Base-by-base conservation (phyloP, 2,329 filamentous ascomycete genomes). In the Fusarium domesticum region DNA sequence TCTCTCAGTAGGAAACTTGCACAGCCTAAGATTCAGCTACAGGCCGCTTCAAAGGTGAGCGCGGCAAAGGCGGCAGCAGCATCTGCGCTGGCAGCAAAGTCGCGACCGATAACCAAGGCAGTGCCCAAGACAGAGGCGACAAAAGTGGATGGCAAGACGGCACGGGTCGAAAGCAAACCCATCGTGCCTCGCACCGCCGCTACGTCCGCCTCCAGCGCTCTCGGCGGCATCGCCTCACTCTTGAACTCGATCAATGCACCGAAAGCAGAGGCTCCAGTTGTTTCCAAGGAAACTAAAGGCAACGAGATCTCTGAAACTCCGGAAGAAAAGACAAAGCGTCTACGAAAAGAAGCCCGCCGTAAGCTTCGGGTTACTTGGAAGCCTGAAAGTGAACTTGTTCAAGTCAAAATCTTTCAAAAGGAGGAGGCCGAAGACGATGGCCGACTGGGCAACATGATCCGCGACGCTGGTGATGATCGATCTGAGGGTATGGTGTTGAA, bases 351-450 rank as follows among this genome's bases (percentile, higher is more conserved):
- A 61, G 76, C 80, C 46, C 78, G 87, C 37, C 77, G 85, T 28
- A 81, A 85, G 51, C 70, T 90, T 17, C 77, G 83, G 11, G 87
- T 92, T 6, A 77, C 70, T 6, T 92, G 86, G 75, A 87, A 84
- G 60, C 75, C 81, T 1, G 85, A 85, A 38, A 70, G 77, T 15
- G 77, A 81, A 20, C 73, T 92, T 20, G 83, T 83, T 2, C 72
- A 87, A 54, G 71, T 89, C 42, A 78, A 80, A 51, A 70, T 83
- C 38, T 90, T 91, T 67, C 80, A 82, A 42, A 86, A 88, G 57
- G 84, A 89, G 49, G 81, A 80, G 2, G 76, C 78, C 2, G 86
- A 90, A 60, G 84, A 89, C 54, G 75, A 83, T 45, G 84, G 82
- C 41, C 77, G 85, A 43, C 78, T 80, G 42, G 73, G 76, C 43